phyloP scores from a whole-genome alignment of 371 early-diverging fungal genomes.

The Mucor velutinosus region DNA sequence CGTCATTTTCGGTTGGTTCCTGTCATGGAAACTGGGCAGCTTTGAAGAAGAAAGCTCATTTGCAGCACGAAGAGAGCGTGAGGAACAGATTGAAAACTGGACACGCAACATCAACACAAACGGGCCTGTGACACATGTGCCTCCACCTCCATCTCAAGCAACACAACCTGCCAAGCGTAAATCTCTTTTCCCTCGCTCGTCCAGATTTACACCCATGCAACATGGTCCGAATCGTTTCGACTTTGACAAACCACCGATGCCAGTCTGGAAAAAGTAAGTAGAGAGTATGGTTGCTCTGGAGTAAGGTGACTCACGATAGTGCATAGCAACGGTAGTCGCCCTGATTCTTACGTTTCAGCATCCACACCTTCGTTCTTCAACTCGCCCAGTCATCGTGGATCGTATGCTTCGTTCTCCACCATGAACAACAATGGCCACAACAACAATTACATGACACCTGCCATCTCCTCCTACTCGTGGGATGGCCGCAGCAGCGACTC shows the following conservation, averaged over 20 bases:
- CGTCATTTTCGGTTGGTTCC: slow-evolving; percentile 74
- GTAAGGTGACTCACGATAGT: neutral
- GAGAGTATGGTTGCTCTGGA: too few species aligned
- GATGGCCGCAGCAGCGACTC: slow-evolving; percentile 21
- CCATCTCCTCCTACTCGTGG: slow-evolving; percentile 20
- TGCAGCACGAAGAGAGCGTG: slow-evolving; percentile 58
- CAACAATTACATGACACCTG: slow-evolving; percentile 7
- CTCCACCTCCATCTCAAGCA: slow-evolving; percentile 8
- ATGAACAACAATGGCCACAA: neutral
- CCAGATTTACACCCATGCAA: slow-evolving; percentile 44
- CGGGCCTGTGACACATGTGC: slow-evolving; percentile 24
- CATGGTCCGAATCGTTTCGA: slow-evolving; percentile 42
- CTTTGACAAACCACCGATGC: slow-evolving; percentile 33
- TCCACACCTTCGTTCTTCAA: slow-evolving; percentile 8
- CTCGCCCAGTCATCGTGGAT: slow-evolving; percentile 9
- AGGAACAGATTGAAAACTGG: slow-evolving; percentile 65
- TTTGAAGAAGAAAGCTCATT: slow-evolving; percentile 49
- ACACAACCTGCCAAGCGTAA: slow-evolving; percentile 22
- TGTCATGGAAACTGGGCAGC: slow-evolving; percentile 66
- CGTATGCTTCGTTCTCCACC: slow-evolving; percentile 11
- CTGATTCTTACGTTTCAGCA: slow-evolving; percentile 9
- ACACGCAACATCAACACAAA: slow-evolving; percentile 47
- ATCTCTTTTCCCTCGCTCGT: slow-evolving; percentile 37
- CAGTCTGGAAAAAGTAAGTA: slow-evolving; percentile 43
- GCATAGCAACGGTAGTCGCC: slow-evolving; percentile 7